phyloP scores from a whole-genome alignment of 495 filamentous ascomycete genomes.

The Hypoxylon cercidicola region DNA sequence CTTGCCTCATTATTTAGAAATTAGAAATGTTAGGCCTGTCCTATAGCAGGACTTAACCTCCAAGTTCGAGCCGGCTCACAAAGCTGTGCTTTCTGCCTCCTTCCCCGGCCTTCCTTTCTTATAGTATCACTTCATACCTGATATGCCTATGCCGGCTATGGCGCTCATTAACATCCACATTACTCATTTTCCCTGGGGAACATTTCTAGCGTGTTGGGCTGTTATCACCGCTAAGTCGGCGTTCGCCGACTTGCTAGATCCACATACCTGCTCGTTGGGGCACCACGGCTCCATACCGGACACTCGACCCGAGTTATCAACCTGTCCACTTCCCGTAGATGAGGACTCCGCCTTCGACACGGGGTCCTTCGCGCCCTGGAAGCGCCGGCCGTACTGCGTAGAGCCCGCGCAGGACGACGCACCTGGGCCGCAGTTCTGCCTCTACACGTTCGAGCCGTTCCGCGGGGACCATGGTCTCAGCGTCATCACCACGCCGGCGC shows the following conservation, averaged over 20 bases:
- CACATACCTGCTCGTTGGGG: slow-evolving; percentile 8
- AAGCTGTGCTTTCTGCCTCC: no score
- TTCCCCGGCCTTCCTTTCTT: neutral
- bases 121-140: neutral
- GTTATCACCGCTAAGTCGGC: neutral
- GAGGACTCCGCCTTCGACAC: slow-evolving; percentile 31
- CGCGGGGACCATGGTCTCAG: slow-evolving; percentile 46
- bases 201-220: neutral
- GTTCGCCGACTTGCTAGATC: slow-evolving; percentile 4
- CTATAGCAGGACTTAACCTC: neutral
- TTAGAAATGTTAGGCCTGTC: neutral
- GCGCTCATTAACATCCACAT: neutral
- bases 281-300: slow-evolving; percentile 1
- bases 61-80: neutral
- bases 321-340: slow-evolving; percentile 28
- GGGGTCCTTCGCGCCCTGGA: slow-evolving; percentile 41
- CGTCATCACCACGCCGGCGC: slow-evolving; percentile 42
- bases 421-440: slow-evolving; percentile 41
- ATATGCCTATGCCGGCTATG: slow-evolving; percentile 1
- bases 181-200: neutral
- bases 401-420: slow-evolving; percentile 21
- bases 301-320: neutral
- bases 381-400: slow-evolving; percentile 43
- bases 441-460: slow-evolving; percentile 48
- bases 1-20: neutral